A percentile compares a stretch with the other conserved stretches of the same genome.
Evolutionary conservation across 371 early-diverging fungal species (phyloP).

Genomic region (Batrachochytrium dendrobatidis): DNA sequence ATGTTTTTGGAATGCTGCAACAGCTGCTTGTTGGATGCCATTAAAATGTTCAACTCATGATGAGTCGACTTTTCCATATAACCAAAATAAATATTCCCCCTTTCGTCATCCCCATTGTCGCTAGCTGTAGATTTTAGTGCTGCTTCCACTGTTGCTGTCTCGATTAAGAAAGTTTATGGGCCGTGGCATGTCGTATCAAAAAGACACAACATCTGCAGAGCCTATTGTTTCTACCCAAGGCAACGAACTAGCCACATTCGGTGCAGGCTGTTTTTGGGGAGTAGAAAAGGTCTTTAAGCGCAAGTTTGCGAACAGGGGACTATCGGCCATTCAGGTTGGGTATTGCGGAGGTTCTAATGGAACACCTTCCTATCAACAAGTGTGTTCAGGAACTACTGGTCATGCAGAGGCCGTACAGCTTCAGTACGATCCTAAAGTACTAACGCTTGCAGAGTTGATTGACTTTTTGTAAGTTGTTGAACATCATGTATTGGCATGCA

Average conservation of each 20-base stretch:
- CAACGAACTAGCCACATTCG: constrained; percentile 48
- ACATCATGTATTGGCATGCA: neutral
- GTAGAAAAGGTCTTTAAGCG: constrained; percentile 61
- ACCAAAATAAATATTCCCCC: no score
- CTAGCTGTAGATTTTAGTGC: no score
- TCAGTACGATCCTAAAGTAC: constrained; percentile 52
- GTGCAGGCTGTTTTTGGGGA: constrained; percentile 76
- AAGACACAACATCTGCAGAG: neutral
- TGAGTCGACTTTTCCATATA: no score
- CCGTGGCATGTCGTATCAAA: no score
- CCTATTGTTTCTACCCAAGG: neutral
- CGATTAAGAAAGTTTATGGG: no score
- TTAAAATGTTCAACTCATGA: no score
- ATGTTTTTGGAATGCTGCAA: no score
- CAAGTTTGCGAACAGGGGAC: constrained; percentile 18
- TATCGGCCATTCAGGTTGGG: constrained; percentile 58
- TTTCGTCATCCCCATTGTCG: no score
- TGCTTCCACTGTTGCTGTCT: no score
- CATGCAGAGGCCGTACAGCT: constrained; percentile 85
- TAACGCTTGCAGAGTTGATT: constrained; percentile 62
- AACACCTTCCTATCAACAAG: constrained; percentile 10
- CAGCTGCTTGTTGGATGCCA: no score
- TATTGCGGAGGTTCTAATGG: constrained; percentile 67
- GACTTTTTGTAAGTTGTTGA: constrained; percentile 51
- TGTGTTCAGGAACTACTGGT: constrained; percentile 56